Percentiles rank a stretch among this genome's conserved stretches.
phyloP scores from a whole-genome alignment of 768 basidiomycete genomes.

The Gautieria morchelliformis region DNA sequence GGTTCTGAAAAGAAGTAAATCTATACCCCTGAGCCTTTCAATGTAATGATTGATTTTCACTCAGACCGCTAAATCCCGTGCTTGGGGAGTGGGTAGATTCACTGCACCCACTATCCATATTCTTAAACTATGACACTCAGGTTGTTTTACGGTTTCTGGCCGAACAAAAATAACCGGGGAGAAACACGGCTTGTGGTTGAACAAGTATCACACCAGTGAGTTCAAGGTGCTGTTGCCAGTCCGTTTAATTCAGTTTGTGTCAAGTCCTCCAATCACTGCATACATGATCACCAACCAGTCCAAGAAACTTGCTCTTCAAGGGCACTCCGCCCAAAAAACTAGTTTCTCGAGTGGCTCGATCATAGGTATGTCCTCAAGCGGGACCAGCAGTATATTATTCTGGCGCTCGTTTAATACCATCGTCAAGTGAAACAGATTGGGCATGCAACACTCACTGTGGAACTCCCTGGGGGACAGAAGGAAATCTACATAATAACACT shows the following conservation, averaged over 20 bases:
- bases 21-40: background rate
- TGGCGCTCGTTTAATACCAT: background rate
- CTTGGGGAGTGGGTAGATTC: constrained; percentile 67
- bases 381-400: no score
- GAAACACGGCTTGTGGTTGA: constrained; percentile 79
- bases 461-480: constrained; percentile 41
- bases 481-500: constrained; percentile 87
- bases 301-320: constrained; percentile 68
- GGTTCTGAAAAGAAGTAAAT: constrained; percentile 95
- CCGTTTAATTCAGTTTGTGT: background rate
- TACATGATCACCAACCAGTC: constrained; percentile 77
- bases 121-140: constrained; percentile 24
- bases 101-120: background rate
- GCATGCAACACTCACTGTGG: constrained; percentile 75
- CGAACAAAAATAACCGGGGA: constrained; percentile 62
- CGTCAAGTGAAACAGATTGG: constrained; percentile 84
- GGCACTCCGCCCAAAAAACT: constrained; percentile 94
- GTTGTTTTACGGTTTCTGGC: constrained; percentile 86
- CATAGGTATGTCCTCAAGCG: constrained; percentile 22
- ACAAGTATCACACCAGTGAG: constrained; percentile 85
- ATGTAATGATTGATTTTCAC: constrained; percentile 7
- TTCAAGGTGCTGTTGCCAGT: constrained; percentile 16
- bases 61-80: constrained; percentile 88
- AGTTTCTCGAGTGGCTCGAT: constrained; percentile 63
- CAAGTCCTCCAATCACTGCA: constrained; percentile 64